These are phyloP conservation scores for Dioszegia crocea DNA, from an alignment of 768 basidiomycete species.

Conservation along the genomic window DNA sequence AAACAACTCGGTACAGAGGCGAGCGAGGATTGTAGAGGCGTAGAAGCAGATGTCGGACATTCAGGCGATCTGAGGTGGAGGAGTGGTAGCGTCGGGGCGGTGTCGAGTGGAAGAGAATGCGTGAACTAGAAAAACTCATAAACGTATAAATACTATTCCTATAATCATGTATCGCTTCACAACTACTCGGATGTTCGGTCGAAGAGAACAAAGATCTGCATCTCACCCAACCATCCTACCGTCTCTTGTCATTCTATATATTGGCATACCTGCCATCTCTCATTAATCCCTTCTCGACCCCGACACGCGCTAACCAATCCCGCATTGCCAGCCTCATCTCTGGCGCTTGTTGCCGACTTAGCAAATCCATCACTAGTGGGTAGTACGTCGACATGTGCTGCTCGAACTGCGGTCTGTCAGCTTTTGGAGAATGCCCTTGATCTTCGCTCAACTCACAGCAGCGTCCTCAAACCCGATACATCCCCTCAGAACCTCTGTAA, in stretches of 20 bases:
- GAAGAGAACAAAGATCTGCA: neutral
- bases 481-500: constrained; percentile 88
- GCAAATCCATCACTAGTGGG: constrained; percentile 77
- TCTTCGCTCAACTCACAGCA: constrained; percentile 59
- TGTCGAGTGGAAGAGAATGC: no score
- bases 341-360: constrained; percentile 73
- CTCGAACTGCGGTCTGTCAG: constrained; percentile 60
- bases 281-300: constrained; percentile 24
- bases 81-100: neutral
- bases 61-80: neutral
- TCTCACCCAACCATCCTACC: neutral
- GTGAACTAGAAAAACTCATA: neutral
- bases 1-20: neutral
- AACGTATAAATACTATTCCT: no score
- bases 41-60: neutral
- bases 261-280: neutral
- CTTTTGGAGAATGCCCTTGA: neutral
- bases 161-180: neutral
- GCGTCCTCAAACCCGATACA: constrained; percentile 85
- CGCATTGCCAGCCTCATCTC: constrained; percentile 77
- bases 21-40: neutral
- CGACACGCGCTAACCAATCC: constrained; percentile 72
- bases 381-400: constrained; percentile 86
- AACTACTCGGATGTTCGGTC: neutral
- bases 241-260: neutral